Evolutionary conservation across 2,329 filamentous ascomycete genomes (phyloP).

Genomic region (Zasmidium angulare): DNA sequence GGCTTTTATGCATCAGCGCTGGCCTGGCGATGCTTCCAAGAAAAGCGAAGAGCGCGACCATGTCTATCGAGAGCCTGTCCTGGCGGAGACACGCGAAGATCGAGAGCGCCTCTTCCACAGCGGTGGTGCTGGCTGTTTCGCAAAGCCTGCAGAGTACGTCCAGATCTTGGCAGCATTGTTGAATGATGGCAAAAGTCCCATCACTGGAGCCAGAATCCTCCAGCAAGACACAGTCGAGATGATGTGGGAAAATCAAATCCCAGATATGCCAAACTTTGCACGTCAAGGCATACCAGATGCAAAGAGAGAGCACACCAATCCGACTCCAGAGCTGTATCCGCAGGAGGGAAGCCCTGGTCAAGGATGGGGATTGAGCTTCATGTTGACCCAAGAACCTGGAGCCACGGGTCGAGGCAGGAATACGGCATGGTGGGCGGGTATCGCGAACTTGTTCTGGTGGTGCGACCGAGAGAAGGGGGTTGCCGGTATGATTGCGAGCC

Average conservation of each 20-base stretch:
- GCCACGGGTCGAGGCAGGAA: conserved; percentile 36
- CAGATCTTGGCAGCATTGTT: conserved; percentile 63
- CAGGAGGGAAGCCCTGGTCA: conserved; percentile 52
- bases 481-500: conserved; percentile 38
- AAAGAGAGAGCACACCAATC: conserved; percentile 36
- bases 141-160: conserved; percentile 59
- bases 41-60: conserved; percentile 48
- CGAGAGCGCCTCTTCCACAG: conserved; percentile 53
- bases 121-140: conserved; percentile 63
- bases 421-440: conserved; percentile 38
- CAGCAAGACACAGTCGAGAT: conserved; percentile 56
- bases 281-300: conserved; percentile 33
- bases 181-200: conserved; percentile 63
- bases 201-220: conserved; percentile 56
- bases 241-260: conserved; percentile 57
- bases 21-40: conserved; percentile 33
- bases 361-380: conserved; percentile 59
- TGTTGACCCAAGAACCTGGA: conserved; percentile 36
- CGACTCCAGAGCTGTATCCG: conserved; percentile 41
- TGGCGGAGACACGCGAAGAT: conserved; percentile 46
- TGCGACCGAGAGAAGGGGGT: conserved; percentile 39
- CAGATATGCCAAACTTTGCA: conserved; percentile 37
- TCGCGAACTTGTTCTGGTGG: conserved; percentile 42
- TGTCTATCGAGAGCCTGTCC: conserved; percentile 48
- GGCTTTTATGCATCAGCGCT: conserved; percentile 58